Conservation (phyloP, 139 green algal genomes). For the Chlamydomonas sp. region DNA sequence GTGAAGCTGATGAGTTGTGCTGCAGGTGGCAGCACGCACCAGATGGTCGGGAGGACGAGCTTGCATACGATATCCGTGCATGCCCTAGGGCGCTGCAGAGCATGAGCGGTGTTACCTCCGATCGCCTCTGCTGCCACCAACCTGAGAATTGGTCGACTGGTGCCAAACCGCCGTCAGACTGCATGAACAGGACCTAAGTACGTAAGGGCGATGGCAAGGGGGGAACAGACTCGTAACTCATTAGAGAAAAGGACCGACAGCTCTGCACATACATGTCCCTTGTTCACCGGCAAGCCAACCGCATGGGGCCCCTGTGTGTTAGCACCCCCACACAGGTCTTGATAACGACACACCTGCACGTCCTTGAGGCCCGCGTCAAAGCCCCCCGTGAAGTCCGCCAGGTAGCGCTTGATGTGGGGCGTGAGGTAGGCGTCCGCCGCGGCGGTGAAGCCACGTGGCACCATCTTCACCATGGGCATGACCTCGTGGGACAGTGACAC, state of each 20-base stretch:
- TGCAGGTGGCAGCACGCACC: too few species aligned
- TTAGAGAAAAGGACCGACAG: too few species aligned
- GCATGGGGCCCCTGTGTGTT: not conserved
- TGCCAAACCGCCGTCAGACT: constrained; percentile 89
- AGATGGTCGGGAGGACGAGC: not conserved
- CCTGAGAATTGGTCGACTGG: constrained; percentile 77
- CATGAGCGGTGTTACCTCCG: too few species aligned
- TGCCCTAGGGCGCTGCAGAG: too few species aligned
- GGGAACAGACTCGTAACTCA: too few species aligned
- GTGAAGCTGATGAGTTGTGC: not conserved
- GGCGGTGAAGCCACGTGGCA: constrained; percentile 96
- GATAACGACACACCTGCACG: constrained; percentile 61
- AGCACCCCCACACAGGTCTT: not conserved
- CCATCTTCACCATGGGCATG: constrained; percentile 98
- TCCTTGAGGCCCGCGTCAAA: constrained; percentile 84
- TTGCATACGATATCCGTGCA: not conserved
- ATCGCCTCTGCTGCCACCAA: not conserved
- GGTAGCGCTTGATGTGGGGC: constrained; percentile 86
- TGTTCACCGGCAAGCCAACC: not conserved
- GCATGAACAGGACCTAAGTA: constrained; percentile 84
- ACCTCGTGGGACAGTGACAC: constrained; percentile 62
- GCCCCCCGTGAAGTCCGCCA: constrained; percentile 77
- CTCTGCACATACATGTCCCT: not conserved
- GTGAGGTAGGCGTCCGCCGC: constrained; percentile 96
- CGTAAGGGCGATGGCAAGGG: not conserved